Evolutionary conservation across 2,329 filamentous ascomycete genomes (phyloP).

Genomic region (Calonectria fujianensis): DNA sequence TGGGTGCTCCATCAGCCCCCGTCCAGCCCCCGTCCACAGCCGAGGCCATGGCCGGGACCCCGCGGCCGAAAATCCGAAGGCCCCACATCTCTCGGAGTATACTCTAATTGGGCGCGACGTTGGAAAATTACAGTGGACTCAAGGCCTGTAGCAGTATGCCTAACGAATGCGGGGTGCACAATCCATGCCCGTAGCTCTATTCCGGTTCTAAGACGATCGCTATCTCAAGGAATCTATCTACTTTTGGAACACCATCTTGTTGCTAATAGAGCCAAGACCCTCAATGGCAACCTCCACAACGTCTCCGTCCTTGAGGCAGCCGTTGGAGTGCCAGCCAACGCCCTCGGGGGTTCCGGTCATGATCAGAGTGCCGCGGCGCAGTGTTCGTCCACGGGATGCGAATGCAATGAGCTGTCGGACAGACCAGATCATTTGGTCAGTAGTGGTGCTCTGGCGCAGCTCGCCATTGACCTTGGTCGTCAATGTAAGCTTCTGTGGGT

Average conservation of each 20-base stretch:
- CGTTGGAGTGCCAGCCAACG: slow-evolving; percentile 29
- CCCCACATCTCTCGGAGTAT: not conserved
- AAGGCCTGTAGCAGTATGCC: not conserved
- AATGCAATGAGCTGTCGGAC: slow-evolving; percentile 33
- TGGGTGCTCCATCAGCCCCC: not conserved
- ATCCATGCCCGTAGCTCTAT: not conserved
- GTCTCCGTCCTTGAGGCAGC: slow-evolving; percentile 28
- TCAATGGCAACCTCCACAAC: slow-evolving; percentile 28
- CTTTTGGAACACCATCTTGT: slow-evolving; percentile 37
- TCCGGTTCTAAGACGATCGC: not conserved
- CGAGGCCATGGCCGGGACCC: not conserved
- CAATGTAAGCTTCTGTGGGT: slow-evolving; percentile 31
- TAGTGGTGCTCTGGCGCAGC: slow-evolving; percentile 32
- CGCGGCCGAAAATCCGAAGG: slow-evolving; percentile 8
- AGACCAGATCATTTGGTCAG: slow-evolving; percentile 35
- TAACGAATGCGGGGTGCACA: not conserved
- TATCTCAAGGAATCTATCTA: slow-evolving; percentile 10
- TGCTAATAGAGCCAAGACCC: slow-evolving; percentile 28
- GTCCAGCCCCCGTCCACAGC: not conserved
- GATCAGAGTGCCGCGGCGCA: slow-evolving; percentile 36
- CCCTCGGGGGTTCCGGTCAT: slow-evolving; percentile 34
- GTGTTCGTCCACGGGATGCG: slow-evolving; percentile 27
- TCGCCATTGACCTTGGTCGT: slow-evolving; percentile 34
- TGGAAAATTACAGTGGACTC: not conserved
- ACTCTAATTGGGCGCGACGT: not conserved